These are phyloP conservation scores for Cyberlindnera subsufficiens DNA, from an alignment of 805 yeast genomes.

Conservation along the genomic window DNA sequence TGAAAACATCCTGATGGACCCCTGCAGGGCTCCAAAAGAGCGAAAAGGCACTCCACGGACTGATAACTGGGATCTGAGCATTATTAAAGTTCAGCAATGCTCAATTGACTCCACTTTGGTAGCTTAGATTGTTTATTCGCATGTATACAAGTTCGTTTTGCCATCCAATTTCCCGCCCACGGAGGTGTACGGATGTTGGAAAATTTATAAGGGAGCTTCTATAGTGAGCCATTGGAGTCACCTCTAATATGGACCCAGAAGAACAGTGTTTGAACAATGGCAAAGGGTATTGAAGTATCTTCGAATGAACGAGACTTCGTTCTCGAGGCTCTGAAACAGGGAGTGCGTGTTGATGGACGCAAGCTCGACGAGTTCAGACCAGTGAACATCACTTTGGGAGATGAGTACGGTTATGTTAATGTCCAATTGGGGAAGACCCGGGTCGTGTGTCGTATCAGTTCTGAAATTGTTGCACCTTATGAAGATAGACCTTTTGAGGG, in stretches of 20 bases:
- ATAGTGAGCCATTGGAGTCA: neutral
- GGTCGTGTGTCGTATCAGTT: constrained; percentile 65
- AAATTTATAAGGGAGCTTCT: neutral
- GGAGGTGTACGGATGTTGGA: constrained; percentile 8
- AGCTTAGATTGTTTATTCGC: neutral
- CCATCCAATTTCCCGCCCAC: neutral
- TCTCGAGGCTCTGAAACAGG: constrained; percentile 54
- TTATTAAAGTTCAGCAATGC: too few relatives aligned
- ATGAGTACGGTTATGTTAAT: constrained; percentile 76
- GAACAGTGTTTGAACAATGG: constrained; percentile 35
- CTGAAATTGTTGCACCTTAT: constrained; percentile 71
- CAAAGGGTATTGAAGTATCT: constrained; percentile 55
- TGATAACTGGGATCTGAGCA: too few relatives aligned
- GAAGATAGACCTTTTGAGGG: constrained; percentile 96
- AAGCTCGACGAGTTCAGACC: constrained; percentile 55
- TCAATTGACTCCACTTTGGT: neutral
- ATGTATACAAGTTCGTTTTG: neutral
- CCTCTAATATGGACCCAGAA: neutral
- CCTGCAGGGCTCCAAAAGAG: too few relatives aligned
- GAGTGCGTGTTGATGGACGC: constrained; percentile 67
- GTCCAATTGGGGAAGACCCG: constrained; percentile 72
- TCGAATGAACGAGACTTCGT: constrained; percentile 59
- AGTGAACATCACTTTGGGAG: constrained; percentile 58
- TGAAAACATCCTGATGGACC: neutral
- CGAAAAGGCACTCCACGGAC: too few relatives aligned